Conservation (phyloP, 2,329 filamentous ascomycete genomes). For the Pseudogymnoascus sp. region DNA sequence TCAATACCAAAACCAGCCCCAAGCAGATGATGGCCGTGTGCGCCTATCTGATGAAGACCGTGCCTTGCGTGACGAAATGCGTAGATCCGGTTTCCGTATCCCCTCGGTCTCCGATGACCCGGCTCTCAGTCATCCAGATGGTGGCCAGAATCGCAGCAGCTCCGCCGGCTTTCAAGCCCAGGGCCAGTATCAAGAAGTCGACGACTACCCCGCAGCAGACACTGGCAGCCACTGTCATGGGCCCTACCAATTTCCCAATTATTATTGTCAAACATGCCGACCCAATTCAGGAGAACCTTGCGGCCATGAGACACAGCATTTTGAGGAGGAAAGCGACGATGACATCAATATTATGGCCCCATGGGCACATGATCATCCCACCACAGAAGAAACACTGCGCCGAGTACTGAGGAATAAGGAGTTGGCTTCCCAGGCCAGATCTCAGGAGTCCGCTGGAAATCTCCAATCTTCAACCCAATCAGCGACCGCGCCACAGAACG, state of each 20-base stretch:
- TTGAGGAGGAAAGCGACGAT: no score
- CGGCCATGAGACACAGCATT: no score
- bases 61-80: neutral
- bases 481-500: neutral
- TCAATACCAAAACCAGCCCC: neutral
- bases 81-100: neutral
- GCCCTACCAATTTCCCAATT: no score
- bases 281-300: no score
- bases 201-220: neutral
- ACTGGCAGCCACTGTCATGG: neutral
- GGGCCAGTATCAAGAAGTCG: neutral
- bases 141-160: neutral
- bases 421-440: neutral
- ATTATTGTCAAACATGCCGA: no score
- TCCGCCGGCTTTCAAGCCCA: neutral
- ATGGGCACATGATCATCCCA: neutral
- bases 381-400: neutral
- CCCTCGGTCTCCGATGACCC: neutral
- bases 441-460: no score
- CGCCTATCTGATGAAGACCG: neutral
- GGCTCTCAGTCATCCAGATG: neutral
- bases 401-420: neutral
- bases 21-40: neutral
- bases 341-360: neutral
- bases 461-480: neutral